Evolutionary conservation across 768 basidiomycete species (phyloP).

Genomic region (Amanita rubescens): DNA sequence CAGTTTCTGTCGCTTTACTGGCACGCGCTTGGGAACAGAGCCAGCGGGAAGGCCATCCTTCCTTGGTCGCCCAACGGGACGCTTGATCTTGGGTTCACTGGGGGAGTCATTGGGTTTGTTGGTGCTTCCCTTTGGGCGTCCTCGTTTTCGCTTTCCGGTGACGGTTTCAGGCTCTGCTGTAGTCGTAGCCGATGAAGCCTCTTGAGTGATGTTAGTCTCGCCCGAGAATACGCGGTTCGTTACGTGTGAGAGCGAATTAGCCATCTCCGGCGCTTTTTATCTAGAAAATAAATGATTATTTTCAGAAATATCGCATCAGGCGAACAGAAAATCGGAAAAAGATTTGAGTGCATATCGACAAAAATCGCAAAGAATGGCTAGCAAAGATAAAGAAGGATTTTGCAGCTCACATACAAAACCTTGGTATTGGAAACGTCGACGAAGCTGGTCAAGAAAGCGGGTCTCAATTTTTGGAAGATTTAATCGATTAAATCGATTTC

Average conservation of each 20-base stretch:
- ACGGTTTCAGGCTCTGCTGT: background rate
- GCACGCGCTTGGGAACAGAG: conserved; percentile 40
- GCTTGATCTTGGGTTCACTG: conserved; percentile 50
- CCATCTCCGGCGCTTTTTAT: background rate
- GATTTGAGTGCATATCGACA: background rate
- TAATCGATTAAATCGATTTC: too few relatives aligned
- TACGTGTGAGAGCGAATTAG: conserved; percentile 4
- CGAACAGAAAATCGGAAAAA: background rate
- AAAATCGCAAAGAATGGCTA: background rate
- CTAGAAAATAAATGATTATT: conserved; percentile 6
- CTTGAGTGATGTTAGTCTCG: background rate
- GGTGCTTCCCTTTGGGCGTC: conserved; percentile 73
- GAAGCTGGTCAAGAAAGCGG: background rate
- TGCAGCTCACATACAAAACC: conserved; percentile 1
- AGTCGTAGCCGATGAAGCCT: background rate
- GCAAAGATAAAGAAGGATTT: background rate
- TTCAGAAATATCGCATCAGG: conserved; percentile 1
- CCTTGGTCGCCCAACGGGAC: conserved; percentile 74
- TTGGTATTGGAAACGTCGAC: background rate
- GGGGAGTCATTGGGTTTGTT: conserved; percentile 46
- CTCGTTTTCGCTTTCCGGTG: conserved; percentile 56
- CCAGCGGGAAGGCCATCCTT: conserved; percentile 81
- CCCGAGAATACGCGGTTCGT: background rate
- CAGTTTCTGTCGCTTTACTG: conserved; percentile 17
- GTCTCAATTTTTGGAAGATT: conserved; percentile 1